A percentile compares a stretch with the other conserved stretches of the same genome.
Evolutionary conservation across 139 green algal species (phyloP).

Genomic region (Yamagishiella unicocca): DNA sequence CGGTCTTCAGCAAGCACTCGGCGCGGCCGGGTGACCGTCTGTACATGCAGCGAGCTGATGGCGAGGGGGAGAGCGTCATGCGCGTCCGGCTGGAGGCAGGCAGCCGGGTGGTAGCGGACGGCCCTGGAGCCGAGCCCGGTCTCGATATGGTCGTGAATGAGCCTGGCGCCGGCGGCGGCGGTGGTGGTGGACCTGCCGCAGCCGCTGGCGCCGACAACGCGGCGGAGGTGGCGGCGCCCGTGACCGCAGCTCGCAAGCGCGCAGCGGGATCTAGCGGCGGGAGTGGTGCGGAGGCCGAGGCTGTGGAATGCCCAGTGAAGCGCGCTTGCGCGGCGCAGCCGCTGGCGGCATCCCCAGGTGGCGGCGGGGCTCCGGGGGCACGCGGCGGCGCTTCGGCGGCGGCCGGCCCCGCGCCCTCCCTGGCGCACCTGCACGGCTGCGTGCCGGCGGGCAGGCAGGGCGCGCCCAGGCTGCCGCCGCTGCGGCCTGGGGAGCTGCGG

Average conservation of each 20-base stretch:
- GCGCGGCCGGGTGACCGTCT: background rate
- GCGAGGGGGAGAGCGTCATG: background rate
- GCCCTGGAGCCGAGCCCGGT: background rate
- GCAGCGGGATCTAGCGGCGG: background rate
- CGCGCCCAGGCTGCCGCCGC: background rate
- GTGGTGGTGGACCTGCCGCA: background rate
- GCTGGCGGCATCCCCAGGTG: background rate
- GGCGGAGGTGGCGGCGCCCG: background rate
- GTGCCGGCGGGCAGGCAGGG: background rate
- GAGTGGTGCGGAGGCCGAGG: background rate
- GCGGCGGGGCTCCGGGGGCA: background rate
- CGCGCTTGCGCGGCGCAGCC: background rate
- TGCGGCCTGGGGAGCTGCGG: slow-evolving; percentile 18
- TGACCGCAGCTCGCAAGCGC: background rate
- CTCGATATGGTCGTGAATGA: background rate
- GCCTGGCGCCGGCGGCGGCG: background rate
- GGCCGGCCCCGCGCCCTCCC: background rate
- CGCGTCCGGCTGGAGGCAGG: background rate
- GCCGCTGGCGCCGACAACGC: background rate
- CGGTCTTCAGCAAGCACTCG: background rate
- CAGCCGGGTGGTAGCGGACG: too few relatives aligned
- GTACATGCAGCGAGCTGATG: background rate
- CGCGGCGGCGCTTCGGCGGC: background rate
- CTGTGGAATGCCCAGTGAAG: background rate
- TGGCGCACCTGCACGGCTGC: slow-evolving; percentile 13